Evolutionary conservation across 202 grass and related monocot genomes (phyloP).

Genomic region (Bolboschoenoplectus hybrid): DNA sequence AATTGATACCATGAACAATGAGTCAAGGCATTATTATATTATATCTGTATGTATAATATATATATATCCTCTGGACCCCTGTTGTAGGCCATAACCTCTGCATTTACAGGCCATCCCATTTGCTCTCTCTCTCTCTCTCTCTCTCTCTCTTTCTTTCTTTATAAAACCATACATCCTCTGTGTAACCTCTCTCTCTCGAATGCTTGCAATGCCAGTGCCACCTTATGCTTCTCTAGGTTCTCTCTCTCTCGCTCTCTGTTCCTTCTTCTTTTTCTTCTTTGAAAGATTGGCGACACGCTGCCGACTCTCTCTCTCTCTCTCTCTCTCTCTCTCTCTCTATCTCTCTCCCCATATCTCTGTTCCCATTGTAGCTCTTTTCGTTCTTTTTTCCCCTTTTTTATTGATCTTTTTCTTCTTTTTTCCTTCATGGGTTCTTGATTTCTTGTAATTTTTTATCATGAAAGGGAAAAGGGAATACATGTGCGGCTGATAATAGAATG

Average conservation of each 20-base stretch:
- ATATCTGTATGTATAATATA: neutral
- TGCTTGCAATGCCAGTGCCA: neutral
- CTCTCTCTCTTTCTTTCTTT: slow-evolving; percentile 24
- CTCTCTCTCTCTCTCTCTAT: neutral
- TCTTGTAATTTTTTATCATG: neutral
- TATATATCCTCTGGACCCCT: neutral
- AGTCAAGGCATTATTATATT: neutral
- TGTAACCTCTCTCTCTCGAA: neutral
- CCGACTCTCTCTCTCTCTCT: neutral
- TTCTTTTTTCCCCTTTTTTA: neutral
- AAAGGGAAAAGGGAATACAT: neutral
- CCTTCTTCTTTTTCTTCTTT: neutral
- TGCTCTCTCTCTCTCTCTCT: neutral
- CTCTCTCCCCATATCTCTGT: neutral
- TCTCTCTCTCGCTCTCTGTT: neutral
- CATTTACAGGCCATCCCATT: slow-evolving; percentile 6
- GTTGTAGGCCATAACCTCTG: slow-evolving; percentile 16
- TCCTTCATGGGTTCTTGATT: too few species aligned
- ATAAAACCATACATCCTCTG: neutral
- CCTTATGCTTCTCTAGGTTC: slow-evolving; percentile 24
- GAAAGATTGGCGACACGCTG: too few species aligned
- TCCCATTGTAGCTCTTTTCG: neutral
- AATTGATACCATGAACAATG: slow-evolving; percentile 8
- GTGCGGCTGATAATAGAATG: neutral
- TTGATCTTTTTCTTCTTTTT: neutral